Percentiles rank a stretch among this genome's conserved stretches.
These are phyloP conservation scores for Colletotrichum kahawae DNA, from an alignment of 2,329 filamentous ascomycete genomes.

Conservation along the genomic window DNA sequence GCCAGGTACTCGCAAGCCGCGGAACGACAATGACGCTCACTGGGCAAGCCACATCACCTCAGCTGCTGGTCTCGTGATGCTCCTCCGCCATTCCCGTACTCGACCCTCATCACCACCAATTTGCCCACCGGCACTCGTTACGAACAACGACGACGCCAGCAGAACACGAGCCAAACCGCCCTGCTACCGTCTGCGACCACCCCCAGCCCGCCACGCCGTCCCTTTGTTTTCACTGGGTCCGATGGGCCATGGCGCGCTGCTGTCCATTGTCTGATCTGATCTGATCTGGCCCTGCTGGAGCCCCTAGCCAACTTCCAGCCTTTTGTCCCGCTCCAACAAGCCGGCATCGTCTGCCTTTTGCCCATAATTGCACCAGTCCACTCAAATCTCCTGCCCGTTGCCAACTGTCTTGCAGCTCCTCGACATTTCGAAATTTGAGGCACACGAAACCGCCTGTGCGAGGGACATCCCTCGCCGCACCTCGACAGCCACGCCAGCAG, in stretches of 20 bases:
- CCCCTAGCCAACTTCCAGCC: not conserved
- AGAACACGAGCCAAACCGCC: not conserved
- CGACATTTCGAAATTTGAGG: not conserved
- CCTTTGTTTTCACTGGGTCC: not conserved
- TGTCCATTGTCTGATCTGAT: not conserved
- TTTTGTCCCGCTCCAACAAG: not conserved
- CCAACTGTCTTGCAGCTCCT: not conserved
- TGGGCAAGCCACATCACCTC: not conserved
- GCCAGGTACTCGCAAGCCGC: not conserved
- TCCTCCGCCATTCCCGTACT: not conserved
- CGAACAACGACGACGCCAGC: not conserved
- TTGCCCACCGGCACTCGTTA: not conserved
- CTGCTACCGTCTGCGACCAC: not conserved
- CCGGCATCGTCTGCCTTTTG: not conserved
- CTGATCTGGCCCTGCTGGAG: not conserved
- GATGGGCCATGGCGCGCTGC: not conserved
- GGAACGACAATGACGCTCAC: not conserved
- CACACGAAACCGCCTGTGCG: constrained; percentile 4
- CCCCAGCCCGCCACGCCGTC: not conserved
- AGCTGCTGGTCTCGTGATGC: not conserved
- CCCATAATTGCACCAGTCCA: not conserved
- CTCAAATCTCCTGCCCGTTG: constrained; percentile 2
- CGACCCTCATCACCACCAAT: not conserved
- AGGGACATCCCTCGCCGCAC: not conserved
- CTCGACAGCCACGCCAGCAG: not conserved